Evolutionary conservation across 2,329 filamentous ascomycete genomes (phyloP).

Genomic region (Coniochaeta sp.): DNA sequence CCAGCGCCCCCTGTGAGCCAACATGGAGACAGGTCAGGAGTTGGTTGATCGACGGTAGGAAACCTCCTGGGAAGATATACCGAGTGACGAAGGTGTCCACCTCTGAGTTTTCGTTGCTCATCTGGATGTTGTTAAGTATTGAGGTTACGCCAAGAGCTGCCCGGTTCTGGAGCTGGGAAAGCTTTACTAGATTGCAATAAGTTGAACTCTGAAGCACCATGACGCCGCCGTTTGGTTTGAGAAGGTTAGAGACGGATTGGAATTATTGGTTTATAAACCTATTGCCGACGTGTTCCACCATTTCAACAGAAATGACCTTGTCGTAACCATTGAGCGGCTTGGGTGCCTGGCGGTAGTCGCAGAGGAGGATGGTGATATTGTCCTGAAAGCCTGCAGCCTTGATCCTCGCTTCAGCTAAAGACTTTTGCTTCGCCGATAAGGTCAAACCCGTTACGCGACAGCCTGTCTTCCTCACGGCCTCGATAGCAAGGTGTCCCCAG

Average conservation of each 20-base stretch:
- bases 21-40: conserved; percentile 52
- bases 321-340: conserved; percentile 51
- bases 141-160: conserved; percentile 51
- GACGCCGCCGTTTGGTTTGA: conserved; percentile 60
- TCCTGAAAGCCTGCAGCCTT: conserved; percentile 50
- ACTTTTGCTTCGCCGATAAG: conserved; percentile 62
- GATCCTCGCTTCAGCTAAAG: conserved; percentile 59
- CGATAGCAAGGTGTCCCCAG: conserved; percentile 69
- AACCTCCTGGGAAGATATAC: conserved; percentile 75
- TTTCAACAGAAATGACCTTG: conserved; percentile 69
- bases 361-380: conserved; percentile 56
- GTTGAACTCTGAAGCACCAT: conserved; percentile 73
- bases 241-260: conserved; percentile 50
- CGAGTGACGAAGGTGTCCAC: conserved; percentile 55
- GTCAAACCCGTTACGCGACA: conserved; percentile 65
- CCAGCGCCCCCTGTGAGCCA: conserved; percentile 53
- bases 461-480: conserved; percentile 57
- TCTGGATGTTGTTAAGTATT: background rate
- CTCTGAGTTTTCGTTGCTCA: conserved; percentile 16
- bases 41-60: conserved; percentile 53
- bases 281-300: conserved; percentile 67
- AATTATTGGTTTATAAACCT: conserved; percentile 66
- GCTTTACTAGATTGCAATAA: conserved; percentile 60
- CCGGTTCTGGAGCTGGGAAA: too few species aligned
- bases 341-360: conserved; percentile 61